Base-by-base conservation (phyloP, 2,329 filamentous ascomycete genomes). In the Aspergillus sp. region DNA sequence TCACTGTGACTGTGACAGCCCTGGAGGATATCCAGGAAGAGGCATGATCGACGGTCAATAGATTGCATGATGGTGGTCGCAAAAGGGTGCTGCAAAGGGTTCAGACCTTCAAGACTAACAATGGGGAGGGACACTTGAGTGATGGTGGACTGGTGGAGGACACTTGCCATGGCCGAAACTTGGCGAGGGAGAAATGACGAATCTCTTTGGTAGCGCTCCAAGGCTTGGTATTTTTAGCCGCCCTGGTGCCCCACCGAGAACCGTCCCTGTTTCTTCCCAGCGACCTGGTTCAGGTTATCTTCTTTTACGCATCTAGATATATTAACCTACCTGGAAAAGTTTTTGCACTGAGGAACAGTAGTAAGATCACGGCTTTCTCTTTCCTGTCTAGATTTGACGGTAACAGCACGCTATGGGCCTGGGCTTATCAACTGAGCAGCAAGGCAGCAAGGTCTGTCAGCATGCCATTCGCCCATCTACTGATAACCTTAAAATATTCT, bases 161-260 rank as follows among this genome's bases (percentile, higher is more conserved):
- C 19, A 45, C 41, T 45, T 9, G 41, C 41, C 21, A 17, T 49
- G 45, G 25, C 45, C 13, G 45, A 49, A 49, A 49, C 45, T 49
- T 49, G 45, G 45, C 45, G 45, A 49, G 47, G 17, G 25, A 32
- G 47, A 50, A 50, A 32, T 50, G 47, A 50, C 47, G 47, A 50
- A 50, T 50, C 47, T 50, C 28, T 30, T 19, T 17, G 13, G 25
- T 17, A 28, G 47, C 30, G 32, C 32, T 36, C 32, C 10, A 50
- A 30, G 47, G 47, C 25, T 30, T 50, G 23, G 25, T 50, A 50
- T 50, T 32, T 50, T 50, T 50, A 50, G 47, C 47, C 23, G 25
- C 25, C 8, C n/a, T n/a, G 13, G 13, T 32, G 47, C 47, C 47
- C 47, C 47, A 30, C 25, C 47, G 23, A 13, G 23, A 3, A 19